Evolutionary conservation across 2,329 filamentous ascomycete species (phyloP).

Genomic region (Epichloe bromicola): DNA sequence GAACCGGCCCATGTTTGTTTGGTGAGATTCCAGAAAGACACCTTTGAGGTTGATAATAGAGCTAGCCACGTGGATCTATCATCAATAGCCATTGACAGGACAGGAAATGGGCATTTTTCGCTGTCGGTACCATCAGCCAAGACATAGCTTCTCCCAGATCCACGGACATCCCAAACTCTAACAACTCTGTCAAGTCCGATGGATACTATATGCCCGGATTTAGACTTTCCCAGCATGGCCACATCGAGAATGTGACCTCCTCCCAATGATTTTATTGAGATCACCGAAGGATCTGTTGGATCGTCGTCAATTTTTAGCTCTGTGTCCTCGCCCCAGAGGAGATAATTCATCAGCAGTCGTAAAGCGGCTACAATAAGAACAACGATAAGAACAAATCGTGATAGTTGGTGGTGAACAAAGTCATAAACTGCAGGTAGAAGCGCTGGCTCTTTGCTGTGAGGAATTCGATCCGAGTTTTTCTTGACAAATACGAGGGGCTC

Average conservation of each 20-base stretch:
- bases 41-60: slow-evolving; percentile 39
- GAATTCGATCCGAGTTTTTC: slow-evolving; percentile 53
- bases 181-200: slow-evolving; percentile 58
- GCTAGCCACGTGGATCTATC: slow-evolving; percentile 52
- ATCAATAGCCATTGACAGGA: slow-evolving; percentile 52
- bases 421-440: slow-evolving; percentile 40
- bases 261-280: slow-evolving; percentile 48
- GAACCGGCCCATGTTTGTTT: slow-evolving; percentile 43
- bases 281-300: slow-evolving; percentile 30
- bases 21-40: slow-evolving; percentile 51
- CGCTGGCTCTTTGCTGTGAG: slow-evolving; percentile 27
- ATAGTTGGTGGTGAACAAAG: slow-evolving; percentile 47
- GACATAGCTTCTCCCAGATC: slow-evolving; percentile 27
- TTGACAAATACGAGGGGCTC: slow-evolving; percentile 63
- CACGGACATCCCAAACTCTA: slow-evolving; percentile 50
- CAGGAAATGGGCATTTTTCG: slow-evolving; percentile 38
- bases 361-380: slow-evolving; percentile 51
- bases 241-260: slow-evolving; percentile 58
- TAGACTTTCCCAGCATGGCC: slow-evolving; percentile 47
- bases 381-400: slow-evolving; percentile 48
- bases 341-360: slow-evolving; percentile 58
- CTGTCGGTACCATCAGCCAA: slow-evolving; percentile 27
- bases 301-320: slow-evolving; percentile 32
- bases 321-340: slow-evolving; percentile 52
- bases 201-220: slow-evolving; percentile 53